Evolutionary conservation across 345 rosid genomes (phyloP), one percentile per base, ranked within the genome.

Genomic region (Moricandia arvensis): DNA sequence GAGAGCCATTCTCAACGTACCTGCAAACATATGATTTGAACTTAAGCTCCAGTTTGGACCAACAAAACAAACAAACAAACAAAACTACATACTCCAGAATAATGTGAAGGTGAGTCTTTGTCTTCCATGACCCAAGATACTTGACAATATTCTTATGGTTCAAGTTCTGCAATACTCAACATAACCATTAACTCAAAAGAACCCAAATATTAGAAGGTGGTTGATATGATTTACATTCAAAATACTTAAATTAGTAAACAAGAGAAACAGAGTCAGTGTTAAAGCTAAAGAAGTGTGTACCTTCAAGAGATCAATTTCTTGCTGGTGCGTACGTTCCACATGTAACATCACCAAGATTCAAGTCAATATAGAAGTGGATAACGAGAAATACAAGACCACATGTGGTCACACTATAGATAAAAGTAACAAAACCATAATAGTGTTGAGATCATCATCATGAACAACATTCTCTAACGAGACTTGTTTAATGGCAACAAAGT

Each of bases 1-100:
- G 98, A 24, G 99, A 96, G 45, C 99, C 99, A 83, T 93, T 96
- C 84, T 96, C 99, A 79, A 89, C 99, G 49, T 90, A 93, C 89
- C 99, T 95, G 75, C 49, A 80, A 63, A 64, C 77, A 72, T 70
- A 59, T 34, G 4, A 71, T 41, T 51, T 38, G 18, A 59, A 66
- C 58, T 34, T 78, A 64, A 72, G 63, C 26, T 59, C 26, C 15
- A 82, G 43, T 60, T 41, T 71, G 21, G 1, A 12, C 21, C 21
- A 38, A 58, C 49, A 13, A 45, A 45, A 45, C 16, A 45, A 35
- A 62, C 43, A 73, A 66, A 72, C 47, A 61, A 34, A 75, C 35
- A 73, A 38, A 69, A 66, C 59, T 66, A 79, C 96, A 87, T 86
- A 96, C 99, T 96, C 99, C 71, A 95, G 91, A 72, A 93, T 87